These are phyloP conservation scores for Arthrobotrys iridis DNA, from an alignment of 2,329 filamentous ascomycete species.

Conservation along the genomic window DNA sequence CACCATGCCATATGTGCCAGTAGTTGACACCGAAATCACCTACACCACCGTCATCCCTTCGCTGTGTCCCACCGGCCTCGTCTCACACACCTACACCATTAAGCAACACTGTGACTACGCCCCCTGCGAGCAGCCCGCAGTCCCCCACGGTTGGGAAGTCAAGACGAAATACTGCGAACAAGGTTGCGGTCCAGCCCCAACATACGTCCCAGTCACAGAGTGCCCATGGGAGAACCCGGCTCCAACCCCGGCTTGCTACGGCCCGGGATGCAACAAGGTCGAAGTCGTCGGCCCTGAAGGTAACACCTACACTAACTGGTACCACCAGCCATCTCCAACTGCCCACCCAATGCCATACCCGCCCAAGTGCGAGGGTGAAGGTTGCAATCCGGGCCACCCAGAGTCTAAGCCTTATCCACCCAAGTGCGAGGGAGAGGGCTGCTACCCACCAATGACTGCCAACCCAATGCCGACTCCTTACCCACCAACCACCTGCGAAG, in stretches of 20 bases:
- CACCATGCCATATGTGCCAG: conserved; percentile 9
- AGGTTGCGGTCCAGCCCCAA: conserved; percentile 56
- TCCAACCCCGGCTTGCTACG: conserved; percentile 59
- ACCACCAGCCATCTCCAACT: conserved; percentile 4
- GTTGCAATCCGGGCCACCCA: background rate
- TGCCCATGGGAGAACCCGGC: conserved; percentile 62
- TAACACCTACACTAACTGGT: conserved; percentile 42
- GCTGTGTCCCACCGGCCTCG: conserved; percentile 47
- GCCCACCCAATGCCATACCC: background rate
- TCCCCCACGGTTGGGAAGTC: conserved; percentile 45
- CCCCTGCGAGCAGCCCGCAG: conserved; percentile 28
- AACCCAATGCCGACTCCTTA: background rate
- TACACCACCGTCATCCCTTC: conserved; percentile 50
- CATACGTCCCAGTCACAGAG: conserved; percentile 63
- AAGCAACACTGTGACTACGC: conserved; percentile 34
- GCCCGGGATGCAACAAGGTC: conserved; percentile 20
- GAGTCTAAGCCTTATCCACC: background rate
- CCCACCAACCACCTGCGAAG: background rate
- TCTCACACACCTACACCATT: conserved; percentile 49
- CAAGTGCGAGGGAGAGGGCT: background rate
- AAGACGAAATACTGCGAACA: conserved; percentile 40
- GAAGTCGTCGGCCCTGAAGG: conserved; percentile 35
- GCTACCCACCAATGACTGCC: conserved; percentile 1
- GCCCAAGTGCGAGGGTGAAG: background rate
- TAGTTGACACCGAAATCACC: conserved; percentile 13